These are phyloP conservation scores for Aquilaria malaccensis DNA, from an alignment of 345 rosid species.

Conservation along the genomic window DNA sequence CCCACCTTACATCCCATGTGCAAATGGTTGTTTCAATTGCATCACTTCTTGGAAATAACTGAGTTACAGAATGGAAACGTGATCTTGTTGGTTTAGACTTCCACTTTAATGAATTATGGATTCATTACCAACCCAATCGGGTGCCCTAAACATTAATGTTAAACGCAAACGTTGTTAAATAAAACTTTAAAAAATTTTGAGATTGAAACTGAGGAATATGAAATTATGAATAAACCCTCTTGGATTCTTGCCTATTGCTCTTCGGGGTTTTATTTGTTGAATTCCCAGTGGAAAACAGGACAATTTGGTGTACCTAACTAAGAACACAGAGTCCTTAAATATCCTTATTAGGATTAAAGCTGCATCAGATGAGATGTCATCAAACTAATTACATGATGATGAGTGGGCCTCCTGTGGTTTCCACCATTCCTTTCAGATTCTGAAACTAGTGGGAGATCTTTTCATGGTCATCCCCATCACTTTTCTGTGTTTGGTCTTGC, in stretches of 20 bases:
- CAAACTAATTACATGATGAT: background rate
- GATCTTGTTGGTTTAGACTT: background rate
- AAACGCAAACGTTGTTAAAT: no score
- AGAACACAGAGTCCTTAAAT: background rate
- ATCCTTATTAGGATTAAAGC: background rate
- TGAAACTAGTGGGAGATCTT: background rate
- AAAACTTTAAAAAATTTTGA: no score
- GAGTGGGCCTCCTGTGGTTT: background rate
- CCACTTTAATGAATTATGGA: no score
- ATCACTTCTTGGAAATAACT: no score
- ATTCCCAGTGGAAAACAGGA: constrained; percentile 4
- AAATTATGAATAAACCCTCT: background rate
- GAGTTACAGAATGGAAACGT: no score
- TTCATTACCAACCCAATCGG: no score
- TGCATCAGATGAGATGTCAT: background rate
- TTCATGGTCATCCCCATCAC: background rate
- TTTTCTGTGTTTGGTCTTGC: background rate
- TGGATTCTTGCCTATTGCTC: no score
- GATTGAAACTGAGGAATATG: background rate
- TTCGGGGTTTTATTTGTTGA: background rate
- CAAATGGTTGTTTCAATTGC: no score
- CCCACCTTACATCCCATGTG: no score
- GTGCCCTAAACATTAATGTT: no score
- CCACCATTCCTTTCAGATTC: background rate
- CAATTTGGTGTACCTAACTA: constrained; percentile 5